Percentiles rank a stretch among this genome's conserved stretches.
Evolutionary conservation across 352 stramenopile genomes (phyloP).

Genomic region (Phytophthora rubi): DNA sequence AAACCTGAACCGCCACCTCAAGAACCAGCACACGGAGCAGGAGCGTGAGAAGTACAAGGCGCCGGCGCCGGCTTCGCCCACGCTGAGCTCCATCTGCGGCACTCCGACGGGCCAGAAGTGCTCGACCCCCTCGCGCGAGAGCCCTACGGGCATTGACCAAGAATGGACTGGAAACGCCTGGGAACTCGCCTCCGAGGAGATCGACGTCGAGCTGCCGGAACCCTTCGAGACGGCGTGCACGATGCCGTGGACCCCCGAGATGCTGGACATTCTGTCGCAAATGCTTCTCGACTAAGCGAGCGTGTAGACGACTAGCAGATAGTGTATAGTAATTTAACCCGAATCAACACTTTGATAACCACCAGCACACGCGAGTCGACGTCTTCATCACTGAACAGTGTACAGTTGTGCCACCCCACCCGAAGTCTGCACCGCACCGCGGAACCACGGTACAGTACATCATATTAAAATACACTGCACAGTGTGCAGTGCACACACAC

Average conservation of each 20-base stretch:
- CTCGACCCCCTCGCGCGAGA: constrained; percentile 27
- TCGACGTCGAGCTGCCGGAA: constrained; percentile 24
- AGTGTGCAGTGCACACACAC: too few species aligned
- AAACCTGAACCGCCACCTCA: constrained; percentile 59
- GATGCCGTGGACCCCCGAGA: constrained; percentile 45
- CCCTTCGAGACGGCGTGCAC: constrained; percentile 39
- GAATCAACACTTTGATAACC: constrained; percentile 19
- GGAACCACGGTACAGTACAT: background rate
- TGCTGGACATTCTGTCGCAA: constrained; percentile 46
- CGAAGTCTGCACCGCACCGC: background rate
- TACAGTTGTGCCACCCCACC: background rate
- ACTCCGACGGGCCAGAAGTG: constrained; percentile 33
- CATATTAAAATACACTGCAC: too few species aligned
- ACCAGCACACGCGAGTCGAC: constrained; percentile 1
- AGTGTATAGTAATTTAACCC: constrained; percentile 39
- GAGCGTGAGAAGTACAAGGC: constrained; percentile 30
- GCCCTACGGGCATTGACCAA: constrained; percentile 42
- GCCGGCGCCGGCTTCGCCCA: constrained; percentile 9
- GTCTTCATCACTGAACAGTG: constrained; percentile 2
- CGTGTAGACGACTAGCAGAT: constrained; percentile 20
- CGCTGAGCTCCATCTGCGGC: constrained; percentile 26
- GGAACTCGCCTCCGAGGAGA: constrained; percentile 23
- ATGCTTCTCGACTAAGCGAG: constrained; percentile 42
- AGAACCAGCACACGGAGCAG: constrained; percentile 48
- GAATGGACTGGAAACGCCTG: constrained; percentile 32